Evolutionary conservation across 1,284 basidiomycete genomes (phyloP), one percentile per base, ranked within the genome.

Genomic region (Puccinia triticina): DNA sequence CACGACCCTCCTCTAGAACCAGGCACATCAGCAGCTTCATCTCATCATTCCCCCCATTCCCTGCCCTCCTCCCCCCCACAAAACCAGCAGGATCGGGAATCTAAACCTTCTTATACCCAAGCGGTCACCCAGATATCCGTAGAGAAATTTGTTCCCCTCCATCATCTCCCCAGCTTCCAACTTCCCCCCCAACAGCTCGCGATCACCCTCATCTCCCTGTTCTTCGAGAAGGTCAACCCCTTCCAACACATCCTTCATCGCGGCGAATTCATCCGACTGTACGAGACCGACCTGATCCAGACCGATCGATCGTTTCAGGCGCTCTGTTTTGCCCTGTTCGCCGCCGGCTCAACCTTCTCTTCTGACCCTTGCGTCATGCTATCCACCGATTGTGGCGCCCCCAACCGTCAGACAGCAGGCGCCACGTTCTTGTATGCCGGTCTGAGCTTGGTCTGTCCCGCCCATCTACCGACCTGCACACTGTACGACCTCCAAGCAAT

Each of bases 271-370:
- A 72, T 72, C 50, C 48, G 37, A 4, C 50, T 69, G 5, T 80
- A 80, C 43, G 18, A 72, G 1, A 29, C 12, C 21, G 77, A 67
- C 16, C 21, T 50, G 21, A 67, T 55, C 57, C 16, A 72, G 10
- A 50, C 32, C 10, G 67, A 72, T 18, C 43, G 48, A 40, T 80
- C 77, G 7, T 72, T 72, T 61, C 77, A 67, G 29, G 77, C 77
- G n/a, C 77, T 80, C 40, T 80, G 77, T 61, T 80, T 71, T 32
- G 77, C 77, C n/a, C 69, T 80, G 34, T 80, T 80, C 26, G 66
- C 67, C 43, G 40, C 66, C 18, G 77, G 64, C 14, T 71, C 77
- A 26, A 66, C 53, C 16, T 80, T 80, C 46, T 80, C 77, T 26
- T 71, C 43, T 43, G 77, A 80, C 40, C 26, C 40, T n/a, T 50